phyloP scores from a whole-genome alignment of 495 filamentous ascomycete genomes.

The Rusavskia elegans region DNA sequence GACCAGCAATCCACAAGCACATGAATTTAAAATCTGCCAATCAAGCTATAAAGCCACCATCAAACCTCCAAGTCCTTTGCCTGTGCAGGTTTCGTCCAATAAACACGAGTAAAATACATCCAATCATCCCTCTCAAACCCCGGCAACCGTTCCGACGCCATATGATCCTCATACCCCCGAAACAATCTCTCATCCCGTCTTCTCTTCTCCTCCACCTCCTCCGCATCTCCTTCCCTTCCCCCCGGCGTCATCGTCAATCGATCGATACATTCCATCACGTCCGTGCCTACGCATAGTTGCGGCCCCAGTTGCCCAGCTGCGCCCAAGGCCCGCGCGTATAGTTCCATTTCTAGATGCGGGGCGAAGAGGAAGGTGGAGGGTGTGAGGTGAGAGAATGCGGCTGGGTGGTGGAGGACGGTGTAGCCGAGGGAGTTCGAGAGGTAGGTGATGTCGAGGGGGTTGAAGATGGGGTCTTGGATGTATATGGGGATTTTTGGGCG shows the following conservation, averaged over 20 bases:
- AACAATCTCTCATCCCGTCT: background rate
- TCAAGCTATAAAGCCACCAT: no score
- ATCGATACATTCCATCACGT: constrained; percentile 3
- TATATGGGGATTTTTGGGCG: constrained; percentile 20
- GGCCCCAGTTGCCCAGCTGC: constrained; percentile 13
- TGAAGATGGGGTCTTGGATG: constrained; percentile 62
- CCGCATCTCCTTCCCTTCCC: background rate
- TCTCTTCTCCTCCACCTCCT: background rate
- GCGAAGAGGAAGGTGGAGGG: constrained; percentile 45
- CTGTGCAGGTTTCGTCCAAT: constrained; percentile 11
- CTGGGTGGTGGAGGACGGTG: constrained; percentile 38
- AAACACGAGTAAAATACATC: constrained; percentile 19
- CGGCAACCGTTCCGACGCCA: constrained; percentile 17
- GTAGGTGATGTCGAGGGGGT: constrained; percentile 39
- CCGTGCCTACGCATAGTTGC: constrained; percentile 25
- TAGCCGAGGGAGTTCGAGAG: constrained; percentile 31
- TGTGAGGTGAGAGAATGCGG: constrained; percentile 37
- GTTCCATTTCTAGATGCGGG: constrained; percentile 14
- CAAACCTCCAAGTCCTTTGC: background rate
- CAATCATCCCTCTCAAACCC: constrained; percentile 17
- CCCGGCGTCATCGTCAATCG: background rate
- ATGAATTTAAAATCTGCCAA: no score
- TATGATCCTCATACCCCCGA: constrained; percentile 4
- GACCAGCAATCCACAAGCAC: no score
- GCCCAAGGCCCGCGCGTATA: constrained; percentile 22